Evolutionary conservation across 1,284 basidiomycete genomes (phyloP), one percentile per base, ranked within the genome.

Genomic region (Heterobasidion annosum): DNA sequence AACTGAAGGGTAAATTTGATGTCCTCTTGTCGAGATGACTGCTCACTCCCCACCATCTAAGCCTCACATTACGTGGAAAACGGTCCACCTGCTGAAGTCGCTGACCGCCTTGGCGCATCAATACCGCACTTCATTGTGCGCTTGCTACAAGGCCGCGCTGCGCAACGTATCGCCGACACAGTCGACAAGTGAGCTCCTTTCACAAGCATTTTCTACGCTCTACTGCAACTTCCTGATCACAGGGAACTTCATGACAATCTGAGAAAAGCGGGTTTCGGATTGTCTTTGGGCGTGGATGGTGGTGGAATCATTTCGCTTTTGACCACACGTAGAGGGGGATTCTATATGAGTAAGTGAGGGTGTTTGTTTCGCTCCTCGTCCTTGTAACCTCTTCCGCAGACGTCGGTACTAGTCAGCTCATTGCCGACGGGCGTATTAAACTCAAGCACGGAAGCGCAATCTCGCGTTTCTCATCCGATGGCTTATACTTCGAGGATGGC

Each of bases 351-450:
- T 68, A 55, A 60, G 62, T 35, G 15, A 12, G 37, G n/a, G 44
- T 33, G 12, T 15, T 34, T n/a, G 18, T 12, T 13, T 43, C 47
- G 32, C 37, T 51, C 19, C 37, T 9, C 52, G 15, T 48, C 35
- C 43, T 33, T 49, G 6, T 47, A 48, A 40, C 10, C 47, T n/a
- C 34, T 44, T 37, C 43, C 8, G 37, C 57, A 70, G 84, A 88
- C 57, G 78, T 79, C 44, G 88, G 87, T 53, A 81, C 77, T 18
- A 82, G 79, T 56, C 75, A 83, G 63, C 67, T 81, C 56, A 79
- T 91, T 59, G 73, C 80, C 32, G 82, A 88, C 54, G 81, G 82
- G 32, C 81, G 85, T 62, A 88, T 91, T 69, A 88, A 88, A 64
- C 68, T 91, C 50, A 87, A 89, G 68, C 82, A 76, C 60, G 83